Evolutionary conservation across 2,329 filamentous ascomycete species (phyloP), one percentile per base, ranked within the genome.

Genomic region (Penicillium digitatum): DNA sequence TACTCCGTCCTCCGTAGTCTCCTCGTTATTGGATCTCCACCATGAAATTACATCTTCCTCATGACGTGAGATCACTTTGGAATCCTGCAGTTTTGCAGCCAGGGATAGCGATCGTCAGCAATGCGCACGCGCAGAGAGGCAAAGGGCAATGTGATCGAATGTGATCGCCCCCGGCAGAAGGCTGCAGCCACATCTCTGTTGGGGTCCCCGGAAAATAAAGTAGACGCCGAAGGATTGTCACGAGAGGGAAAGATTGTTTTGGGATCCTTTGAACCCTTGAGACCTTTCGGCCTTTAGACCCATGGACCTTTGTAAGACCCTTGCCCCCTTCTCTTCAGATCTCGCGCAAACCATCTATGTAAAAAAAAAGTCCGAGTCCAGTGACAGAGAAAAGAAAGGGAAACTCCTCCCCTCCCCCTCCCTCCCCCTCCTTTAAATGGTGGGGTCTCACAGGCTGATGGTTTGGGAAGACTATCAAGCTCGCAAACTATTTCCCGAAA

Each of bases 171-270:
- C 29, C 42, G 56, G 37, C 37, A 29, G 27, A 43, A 51, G 50
- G 60, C 64, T 66, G 62, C 68, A 63, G 65, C 67, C 67, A 69
- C 66, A 69, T 66, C 64, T 62, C 45, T 29, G 40, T 43, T 44
- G 46, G 53, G 52, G 24, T 52, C 50, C 52, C 61, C 62, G 59
- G 61, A 59, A 62, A 62, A 63, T 63, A 60, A 59, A 52, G 45
- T 34, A 48, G 29, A 32, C 32, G 46, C 22, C 32, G 35, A 53
- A 40, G 49, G 38, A 51, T 56, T 48, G n/a, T 44, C 46, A 54
- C 44, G 35, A 31, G 47, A 50, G 38, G 39, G 38, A n/a, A n/a
- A n/a, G n/a, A n/a, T n/a, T n/a, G n/a, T n/a, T n/a, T n/a, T n/a
- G n/a, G n/a, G n/a, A n/a, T n/a, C n/a, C n/a, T n/a, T n/a, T 20